Evolutionary conservation across 345 rosid species (phyloP), one percentile per base, ranked within the genome.

Genomic region (Brassica carinata): DNA sequence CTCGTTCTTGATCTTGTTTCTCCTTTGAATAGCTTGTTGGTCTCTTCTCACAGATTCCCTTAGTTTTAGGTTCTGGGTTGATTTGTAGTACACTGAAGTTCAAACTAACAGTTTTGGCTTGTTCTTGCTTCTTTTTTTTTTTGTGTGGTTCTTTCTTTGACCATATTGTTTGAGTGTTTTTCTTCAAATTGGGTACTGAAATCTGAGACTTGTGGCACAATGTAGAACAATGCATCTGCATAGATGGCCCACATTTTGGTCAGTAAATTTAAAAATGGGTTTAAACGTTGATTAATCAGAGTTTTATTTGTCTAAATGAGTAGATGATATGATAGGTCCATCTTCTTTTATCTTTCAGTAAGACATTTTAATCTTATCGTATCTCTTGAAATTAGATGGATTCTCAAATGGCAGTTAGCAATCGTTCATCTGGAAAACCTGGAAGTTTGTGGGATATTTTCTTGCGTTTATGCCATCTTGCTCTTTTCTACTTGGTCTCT

Each of bases 361-460:
- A 66, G 43, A 57, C 62, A 76, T 27, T 53, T 76, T 30, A 71
- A 26, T 43, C 26, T 66, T 48, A 72, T 26, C 15, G 7, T 45
- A 43, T 45, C 63, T 72, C 70, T 62, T 63, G 5, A 33, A 10
- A 38, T 13, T 45, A 72, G 77, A 71, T 33, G 61, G 67, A 67
- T 71, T 81, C 51, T 31, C 36, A 76, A 66, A 85, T 90, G 92
- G 91, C 87, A 5, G 89, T 84, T 53, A 65, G 51, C 36, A 85
- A 79, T 83, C 84, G 75, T 74, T 31, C 84, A 10, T 73, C 90
- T 27, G 88, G 75, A 72, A 86, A 77, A 65, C 84, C 77, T 74
- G 53, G 87, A 31, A 5, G 34, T 31, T 31, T 31, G 34, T 31
- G 34, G 6, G 34, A 31, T 31, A 31, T 31, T 31, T 31, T 31